These are phyloP conservation scores for Chenopodium berlandieri DNA, from an alignment of 148 eudicot species.

Conservation along the genomic window DNA sequence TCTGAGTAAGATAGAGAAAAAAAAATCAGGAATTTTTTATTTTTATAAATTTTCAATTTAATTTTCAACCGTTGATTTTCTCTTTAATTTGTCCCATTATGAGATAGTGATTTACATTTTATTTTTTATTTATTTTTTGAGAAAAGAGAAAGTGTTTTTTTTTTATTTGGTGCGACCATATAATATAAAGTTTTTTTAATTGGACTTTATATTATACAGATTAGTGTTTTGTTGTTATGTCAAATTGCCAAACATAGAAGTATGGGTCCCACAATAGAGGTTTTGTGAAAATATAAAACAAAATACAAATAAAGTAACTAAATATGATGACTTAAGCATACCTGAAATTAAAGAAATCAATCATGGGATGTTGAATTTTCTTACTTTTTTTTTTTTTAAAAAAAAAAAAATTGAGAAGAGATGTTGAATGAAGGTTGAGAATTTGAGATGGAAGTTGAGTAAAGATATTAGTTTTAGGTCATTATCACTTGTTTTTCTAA, in stretches of 20 bases:
- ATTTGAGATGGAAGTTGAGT: not conserved
- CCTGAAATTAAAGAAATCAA: slow-evolving; percentile 13
- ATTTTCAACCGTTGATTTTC: slow-evolving; percentile 14
- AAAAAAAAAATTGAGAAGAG: no score
- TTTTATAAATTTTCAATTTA: no score
- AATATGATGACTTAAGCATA: not conserved
- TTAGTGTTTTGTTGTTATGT: not conserved
- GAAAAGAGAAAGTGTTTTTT: slow-evolving; percentile 6
- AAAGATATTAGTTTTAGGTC: not conserved
- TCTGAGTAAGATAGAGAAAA: not conserved
- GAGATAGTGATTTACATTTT: slow-evolving; percentile 2
- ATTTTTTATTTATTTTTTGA: no score
- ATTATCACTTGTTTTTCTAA: not conserved
- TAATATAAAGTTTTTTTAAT: no score
- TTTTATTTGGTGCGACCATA: not conserved
- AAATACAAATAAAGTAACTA: no score
- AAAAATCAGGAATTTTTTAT: not conserved
- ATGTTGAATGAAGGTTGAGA: not conserved
- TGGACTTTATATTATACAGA: no score
- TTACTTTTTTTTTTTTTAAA: no score
- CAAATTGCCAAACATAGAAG: not conserved
- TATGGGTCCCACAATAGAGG: not conserved
- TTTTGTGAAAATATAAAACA: no score
- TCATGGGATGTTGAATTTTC: not conserved
- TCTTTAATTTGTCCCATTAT: not conserved